Evolutionary conservation across 2,329 filamentous ascomycete genomes (phyloP).

Genomic region (Aspergillus bombycis): DNA sequence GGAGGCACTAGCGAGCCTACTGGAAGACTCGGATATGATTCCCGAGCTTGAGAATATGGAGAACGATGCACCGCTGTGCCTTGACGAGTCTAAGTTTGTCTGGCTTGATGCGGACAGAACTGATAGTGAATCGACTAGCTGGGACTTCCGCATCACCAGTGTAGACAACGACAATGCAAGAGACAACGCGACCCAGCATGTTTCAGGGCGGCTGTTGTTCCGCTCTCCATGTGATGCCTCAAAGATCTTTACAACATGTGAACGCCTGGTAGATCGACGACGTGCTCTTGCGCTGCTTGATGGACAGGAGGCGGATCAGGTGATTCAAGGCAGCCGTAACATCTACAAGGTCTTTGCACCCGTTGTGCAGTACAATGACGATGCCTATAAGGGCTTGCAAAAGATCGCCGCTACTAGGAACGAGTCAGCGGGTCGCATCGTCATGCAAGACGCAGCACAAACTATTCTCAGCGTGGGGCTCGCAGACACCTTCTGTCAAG

Average conservation of each 20-base stretch:
- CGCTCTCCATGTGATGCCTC: not conserved
- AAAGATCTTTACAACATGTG: conserved; percentile 33
- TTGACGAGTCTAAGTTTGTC: conserved; percentile 31
- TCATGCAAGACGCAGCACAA: conserved; percentile 13
- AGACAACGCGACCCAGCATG: conserved; percentile 22
- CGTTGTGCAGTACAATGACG: conserved; percentile 22
- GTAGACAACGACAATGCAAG: not conserved
- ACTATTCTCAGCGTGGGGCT: conserved; percentile 29
- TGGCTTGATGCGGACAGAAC: conserved; percentile 32
- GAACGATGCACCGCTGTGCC: conserved; percentile 38
- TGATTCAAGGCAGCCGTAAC: conserved; percentile 20
- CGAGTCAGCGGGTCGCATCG: conserved; percentile 28
- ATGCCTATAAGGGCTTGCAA: conserved; percentile 18
- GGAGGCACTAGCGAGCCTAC: conserved; percentile 37
- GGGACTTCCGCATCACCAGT: conserved; percentile 34
- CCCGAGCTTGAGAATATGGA: conserved; percentile 35
- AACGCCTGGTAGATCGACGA: conserved; percentile 38
- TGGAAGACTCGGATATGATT: conserved; percentile 15
- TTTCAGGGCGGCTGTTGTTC: conserved; percentile 31
- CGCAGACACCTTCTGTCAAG: conserved; percentile 33
- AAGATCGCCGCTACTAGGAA: conserved; percentile 23
- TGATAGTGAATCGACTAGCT: conserved; percentile 17
- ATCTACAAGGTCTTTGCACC: conserved; percentile 25
- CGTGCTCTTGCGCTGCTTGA: conserved; percentile 24
- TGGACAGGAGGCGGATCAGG: conserved; percentile 16